Percentiles rank a stretch among this genome's conserved stretches.
These are phyloP conservation scores for Sporobolomyces phaffii DNA, from an alignment of 768 basidiomycete species.

Conservation along the genomic window DNA sequence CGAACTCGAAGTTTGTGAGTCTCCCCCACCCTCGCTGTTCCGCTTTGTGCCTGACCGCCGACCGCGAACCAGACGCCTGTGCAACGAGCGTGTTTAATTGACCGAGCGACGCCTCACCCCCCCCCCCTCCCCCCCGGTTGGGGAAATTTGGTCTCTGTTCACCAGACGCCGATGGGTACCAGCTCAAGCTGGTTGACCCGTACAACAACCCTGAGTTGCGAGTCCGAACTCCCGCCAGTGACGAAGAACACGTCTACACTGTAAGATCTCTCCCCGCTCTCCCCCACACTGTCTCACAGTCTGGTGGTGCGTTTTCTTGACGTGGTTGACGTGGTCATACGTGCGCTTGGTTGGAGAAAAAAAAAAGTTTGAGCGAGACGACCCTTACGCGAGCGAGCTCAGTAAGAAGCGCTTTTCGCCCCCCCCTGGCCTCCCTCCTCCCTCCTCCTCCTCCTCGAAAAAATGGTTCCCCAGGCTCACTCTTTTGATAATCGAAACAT, in stretches of 20 bases:
- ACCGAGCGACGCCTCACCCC: no score
- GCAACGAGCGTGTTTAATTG: no score
- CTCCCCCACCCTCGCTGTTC: no score
- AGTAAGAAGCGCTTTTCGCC: neutral
- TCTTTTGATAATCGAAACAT: neutral
- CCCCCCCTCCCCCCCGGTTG: no score
- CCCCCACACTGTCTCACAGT: constrained; percentile 15
- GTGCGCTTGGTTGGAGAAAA: no score
- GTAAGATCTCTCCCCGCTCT: constrained; percentile 47
- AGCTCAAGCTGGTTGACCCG: constrained; percentile 56
- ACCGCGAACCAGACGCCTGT: no score
- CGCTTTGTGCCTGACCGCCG: no score
- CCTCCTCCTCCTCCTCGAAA: no score
- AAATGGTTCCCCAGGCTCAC: neutral
- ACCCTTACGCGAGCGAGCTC: constrained; percentile 7
- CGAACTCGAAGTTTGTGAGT: constrained; percentile 1
- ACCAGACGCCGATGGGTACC: constrained; percentile 88
- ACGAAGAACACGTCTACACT: constrained; percentile 2
- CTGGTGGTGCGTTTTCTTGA: constrained; percentile 42
- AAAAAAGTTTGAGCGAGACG: constrained; percentile 6
- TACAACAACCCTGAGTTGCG: constrained; percentile 82
- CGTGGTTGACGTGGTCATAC: constrained; percentile 44
- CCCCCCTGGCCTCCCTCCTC: no score
- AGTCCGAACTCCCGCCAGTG: constrained; percentile 67
- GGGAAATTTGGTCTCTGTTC: constrained; percentile 61